Evolutionary conservation across 257 asterid species (phyloP), one percentile per base, ranked within the genome.

Genomic region (Fraxinus cuspidata): DNA sequence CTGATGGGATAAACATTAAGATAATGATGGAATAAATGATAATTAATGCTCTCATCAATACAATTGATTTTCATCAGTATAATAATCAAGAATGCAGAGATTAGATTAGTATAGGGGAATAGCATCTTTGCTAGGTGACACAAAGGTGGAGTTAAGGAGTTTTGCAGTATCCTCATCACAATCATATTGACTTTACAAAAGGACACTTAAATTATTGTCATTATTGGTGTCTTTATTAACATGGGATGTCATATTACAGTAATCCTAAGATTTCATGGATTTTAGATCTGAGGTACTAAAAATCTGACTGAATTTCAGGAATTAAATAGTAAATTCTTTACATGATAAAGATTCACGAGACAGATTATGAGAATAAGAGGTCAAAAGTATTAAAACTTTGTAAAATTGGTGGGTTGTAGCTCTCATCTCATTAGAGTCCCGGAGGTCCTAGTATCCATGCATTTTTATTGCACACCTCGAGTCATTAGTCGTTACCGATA

Each of bases 101-200:
- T 34, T 68, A n/a, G n/a, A 64, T 32, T 65, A 71, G 65, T 81
- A 68, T 68, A 31, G 76, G 67, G 79, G 91, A 84, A 92, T 85
- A 84, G 96, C 96, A 92, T 89, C 94, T 92, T 87, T 87, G 92
- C 94, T 87, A 87, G 86, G 88, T 84, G 95, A 89, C 97, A 91
- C 38, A 37, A 73, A 82, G 90, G 70, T 80, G 82, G 83, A 79
- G 96, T 83, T 87, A 78, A 83, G 86, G 83, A 87, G 70, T 79
- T 15, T 63, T 84, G 85, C 87, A 89, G 86, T 38, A 71, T 81
- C 51, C 13, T 76, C 23, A 77, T 73, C 84, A 68, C 28, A 75
- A 29, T 68, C 68, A 70, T 76, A 83, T 58, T 87, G 92, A 83
- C 94, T 90, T 83, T 68, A 40, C 18, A 42, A 73, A 85, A 79